A percentile compares a stretch with the other conserved stretches of the same genome.
Evolutionary conservation across 2,329 filamentous ascomycete species (phyloP).

Genomic region (Paramyrothecium sp.): DNA sequence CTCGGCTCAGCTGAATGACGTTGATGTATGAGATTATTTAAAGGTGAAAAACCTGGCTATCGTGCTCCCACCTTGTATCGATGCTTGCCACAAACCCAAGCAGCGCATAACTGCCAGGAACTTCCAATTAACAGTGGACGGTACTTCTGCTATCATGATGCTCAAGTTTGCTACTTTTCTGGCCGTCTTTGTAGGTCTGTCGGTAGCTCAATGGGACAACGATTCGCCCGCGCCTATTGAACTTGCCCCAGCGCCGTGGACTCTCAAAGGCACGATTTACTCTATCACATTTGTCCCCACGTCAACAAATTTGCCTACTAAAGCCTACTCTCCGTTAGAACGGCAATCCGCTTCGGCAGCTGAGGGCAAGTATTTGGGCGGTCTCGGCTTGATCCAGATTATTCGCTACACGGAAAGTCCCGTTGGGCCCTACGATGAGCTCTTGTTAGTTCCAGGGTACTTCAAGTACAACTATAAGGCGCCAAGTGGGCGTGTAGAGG

Average conservation of each 20-base stretch:
- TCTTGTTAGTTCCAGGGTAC: slow-evolving; percentile 39
- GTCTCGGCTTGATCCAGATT: slow-evolving; percentile 39
- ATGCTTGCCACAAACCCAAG: too few relatives aligned
- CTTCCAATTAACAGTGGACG: too few relatives aligned
- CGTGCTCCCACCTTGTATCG: too few relatives aligned
- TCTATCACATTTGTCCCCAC: slow-evolving; percentile 7
- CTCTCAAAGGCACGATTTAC: slow-evolving; percentile 13
- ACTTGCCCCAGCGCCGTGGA: slow-evolving; percentile 12
- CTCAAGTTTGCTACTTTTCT: neutral
- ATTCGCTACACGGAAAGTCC: slow-evolving; percentile 44
- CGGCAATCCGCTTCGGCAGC: slow-evolving; percentile 1
- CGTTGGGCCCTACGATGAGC: slow-evolving; percentile 45
- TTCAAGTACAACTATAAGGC: slow-evolving; percentile 27
- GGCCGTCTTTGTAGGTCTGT: neutral
- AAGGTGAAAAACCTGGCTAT: too few relatives aligned
- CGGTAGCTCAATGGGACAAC: slow-evolving; percentile 8
- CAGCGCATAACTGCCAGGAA: too few relatives aligned
- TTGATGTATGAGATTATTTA: too few relatives aligned
- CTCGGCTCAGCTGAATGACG: too few relatives aligned
- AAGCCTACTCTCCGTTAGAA: slow-evolving; percentile 6
- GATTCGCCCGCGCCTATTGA: slow-evolving; percentile 9
- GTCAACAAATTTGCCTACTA: slow-evolving; percentile 5
- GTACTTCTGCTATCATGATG: neutral
- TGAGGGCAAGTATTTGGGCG: slow-evolving; percentile 19
- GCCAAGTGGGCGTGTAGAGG: slow-evolving; percentile 6